Percentiles rank a stretch among this genome's conserved stretches.
Conservation (phyloP, 352 stramenopile genomes). For the Phytopythium sindhum region DNA sequence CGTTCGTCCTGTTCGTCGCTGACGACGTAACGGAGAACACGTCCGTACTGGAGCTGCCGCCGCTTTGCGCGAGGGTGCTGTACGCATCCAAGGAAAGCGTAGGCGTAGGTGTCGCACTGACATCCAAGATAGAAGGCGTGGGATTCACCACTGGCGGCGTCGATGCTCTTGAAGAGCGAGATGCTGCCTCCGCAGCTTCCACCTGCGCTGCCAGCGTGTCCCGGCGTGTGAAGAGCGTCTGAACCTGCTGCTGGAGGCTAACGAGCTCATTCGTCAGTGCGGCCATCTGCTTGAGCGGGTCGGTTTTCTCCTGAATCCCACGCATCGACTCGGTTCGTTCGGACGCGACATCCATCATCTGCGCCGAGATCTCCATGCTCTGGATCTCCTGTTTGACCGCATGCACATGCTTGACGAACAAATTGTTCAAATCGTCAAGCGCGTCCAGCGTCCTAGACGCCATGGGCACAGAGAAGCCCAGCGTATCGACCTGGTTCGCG, state of each 20-base stretch:
- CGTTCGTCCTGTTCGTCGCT: neutral
- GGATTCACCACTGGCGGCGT: neutral
- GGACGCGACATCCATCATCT: constrained; percentile 53
- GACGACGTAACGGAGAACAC: neutral
- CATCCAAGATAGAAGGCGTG: neutral
- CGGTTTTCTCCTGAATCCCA: constrained; percentile 8
- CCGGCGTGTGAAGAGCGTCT: constrained; percentile 22
- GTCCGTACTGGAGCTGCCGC: constrained; percentile 2
- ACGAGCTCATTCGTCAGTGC: constrained; percentile 47
- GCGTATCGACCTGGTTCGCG: constrained; percentile 33
- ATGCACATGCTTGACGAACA: constrained; percentile 48
- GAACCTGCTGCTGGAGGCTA: constrained; percentile 36
- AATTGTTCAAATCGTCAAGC: constrained; percentile 52
- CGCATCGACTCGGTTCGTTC: constrained; percentile 19
- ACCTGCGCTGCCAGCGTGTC: constrained; percentile 21
- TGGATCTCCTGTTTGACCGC: constrained; percentile 63
- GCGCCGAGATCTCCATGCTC: constrained; percentile 56
- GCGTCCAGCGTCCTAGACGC: constrained; percentile 39
- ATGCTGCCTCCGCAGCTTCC: constrained; percentile 7
- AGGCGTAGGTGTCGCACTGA: neutral
- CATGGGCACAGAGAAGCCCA: constrained; percentile 47
- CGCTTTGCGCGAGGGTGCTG: neutral
- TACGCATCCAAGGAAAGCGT: neutral
- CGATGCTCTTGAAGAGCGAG: neutral
- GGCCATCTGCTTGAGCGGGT: constrained; percentile 26